phyloP scores from a whole-genome alignment of 75 land plant genomes.

The Isoetes taiwanensis region DNA sequence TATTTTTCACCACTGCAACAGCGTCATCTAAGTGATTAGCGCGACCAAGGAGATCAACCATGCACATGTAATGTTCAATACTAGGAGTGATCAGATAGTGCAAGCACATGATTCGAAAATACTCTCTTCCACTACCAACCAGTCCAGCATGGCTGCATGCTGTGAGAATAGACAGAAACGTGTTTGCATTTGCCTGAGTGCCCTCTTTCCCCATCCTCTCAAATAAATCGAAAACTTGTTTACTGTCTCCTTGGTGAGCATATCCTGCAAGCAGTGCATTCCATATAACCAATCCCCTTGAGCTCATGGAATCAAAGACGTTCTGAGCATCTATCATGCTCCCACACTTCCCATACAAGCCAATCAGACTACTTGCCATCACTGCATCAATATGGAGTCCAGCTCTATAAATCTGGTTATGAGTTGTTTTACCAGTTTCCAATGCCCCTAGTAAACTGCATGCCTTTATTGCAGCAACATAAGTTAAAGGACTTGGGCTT shows the following conservation, averaged over 20 bases:
- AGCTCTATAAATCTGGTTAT: slow-evolving; percentile 25
- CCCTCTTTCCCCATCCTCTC: slow-evolving; percentile 28
- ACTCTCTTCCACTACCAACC: slow-evolving; percentile 27
- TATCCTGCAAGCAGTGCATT: slow-evolving; percentile 47
- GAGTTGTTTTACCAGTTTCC: slow-evolving; percentile 37
- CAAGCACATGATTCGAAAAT: slow-evolving; percentile 26
- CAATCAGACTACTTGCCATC: slow-evolving; percentile 40
- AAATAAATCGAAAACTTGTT: slow-evolving; percentile 32
- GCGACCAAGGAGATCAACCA: slow-evolving; percentile 45
- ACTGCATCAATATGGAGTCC: slow-evolving; percentile 20
- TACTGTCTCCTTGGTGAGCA: slow-evolving; percentile 25
- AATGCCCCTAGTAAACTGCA: slow-evolving; percentile 29
- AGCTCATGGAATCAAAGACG: slow-evolving; percentile 23
- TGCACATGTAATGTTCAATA: slow-evolving; percentile 36
- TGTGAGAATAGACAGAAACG: slow-evolving; percentile 42
- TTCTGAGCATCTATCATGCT: slow-evolving; percentile 16
- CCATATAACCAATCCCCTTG: slow-evolving; percentile 39
- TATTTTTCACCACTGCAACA: slow-evolving; percentile 15
- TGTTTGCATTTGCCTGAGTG: slow-evolving; percentile 27
- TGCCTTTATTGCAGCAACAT: slow-evolving; percentile 30
- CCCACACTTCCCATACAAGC: slow-evolving; percentile 49
- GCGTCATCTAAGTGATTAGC: slow-evolving; percentile 36
- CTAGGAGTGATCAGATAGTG: slow-evolving; percentile 30
- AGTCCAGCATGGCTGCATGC: slow-evolving; percentile 51
- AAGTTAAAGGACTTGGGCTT: slow-evolving; percentile 32